Evolutionary conservation across 345 rosid genomes (phyloP).

Genomic region (Citrus hindsii): DNA sequence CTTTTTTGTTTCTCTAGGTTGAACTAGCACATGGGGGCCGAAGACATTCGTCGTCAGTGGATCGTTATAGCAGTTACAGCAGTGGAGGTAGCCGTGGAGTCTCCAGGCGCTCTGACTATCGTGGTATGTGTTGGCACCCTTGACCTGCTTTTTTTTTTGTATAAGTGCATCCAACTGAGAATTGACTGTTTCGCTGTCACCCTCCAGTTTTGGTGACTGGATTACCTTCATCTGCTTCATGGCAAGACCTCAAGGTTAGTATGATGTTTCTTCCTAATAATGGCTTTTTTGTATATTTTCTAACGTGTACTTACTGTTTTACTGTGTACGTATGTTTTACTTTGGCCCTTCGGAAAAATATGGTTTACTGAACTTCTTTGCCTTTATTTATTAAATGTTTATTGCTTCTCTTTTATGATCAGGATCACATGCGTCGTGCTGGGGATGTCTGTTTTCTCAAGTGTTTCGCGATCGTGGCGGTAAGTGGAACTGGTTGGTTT

Average conservation of each 20-base stretch:
- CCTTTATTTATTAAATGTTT: not conserved
- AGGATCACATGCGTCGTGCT: conserved; percentile 99
- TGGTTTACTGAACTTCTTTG: not conserved
- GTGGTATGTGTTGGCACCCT: conserved; percentile 47
- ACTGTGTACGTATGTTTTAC: not conserved
- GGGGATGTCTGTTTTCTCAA: conserved; percentile 97
- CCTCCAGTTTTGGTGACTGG: conserved; percentile 81
- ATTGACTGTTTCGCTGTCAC: conserved; percentile 1
- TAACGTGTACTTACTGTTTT: not conserved
- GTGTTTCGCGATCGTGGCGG: conserved; percentile 89
- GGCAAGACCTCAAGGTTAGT: conserved; percentile 98
- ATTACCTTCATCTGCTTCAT: conserved; percentile 92
- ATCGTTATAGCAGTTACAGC: conserved; percentile 66
- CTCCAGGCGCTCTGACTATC: conserved; percentile 81
- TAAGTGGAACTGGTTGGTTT: conserved; percentile 19
- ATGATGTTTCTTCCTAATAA: not conserved
- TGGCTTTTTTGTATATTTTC: not conserved
- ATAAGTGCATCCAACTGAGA: not conserved
- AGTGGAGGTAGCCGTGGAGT: conserved; percentile 65
- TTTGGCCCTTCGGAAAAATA: not conserved
- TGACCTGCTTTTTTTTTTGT: not conserved
- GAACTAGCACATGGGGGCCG: conserved; percentile 93
- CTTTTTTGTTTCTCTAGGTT: conserved; percentile 45
- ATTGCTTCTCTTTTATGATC: conserved; percentile 6
- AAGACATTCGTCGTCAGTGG: conserved; percentile 67